Percentiles rank a stretch among this genome's conserved stretches.
These are phyloP conservation scores for Fremontodendron californicum DNA, from an alignment of 345 rosid genomes.

Conservation along the genomic window DNA sequence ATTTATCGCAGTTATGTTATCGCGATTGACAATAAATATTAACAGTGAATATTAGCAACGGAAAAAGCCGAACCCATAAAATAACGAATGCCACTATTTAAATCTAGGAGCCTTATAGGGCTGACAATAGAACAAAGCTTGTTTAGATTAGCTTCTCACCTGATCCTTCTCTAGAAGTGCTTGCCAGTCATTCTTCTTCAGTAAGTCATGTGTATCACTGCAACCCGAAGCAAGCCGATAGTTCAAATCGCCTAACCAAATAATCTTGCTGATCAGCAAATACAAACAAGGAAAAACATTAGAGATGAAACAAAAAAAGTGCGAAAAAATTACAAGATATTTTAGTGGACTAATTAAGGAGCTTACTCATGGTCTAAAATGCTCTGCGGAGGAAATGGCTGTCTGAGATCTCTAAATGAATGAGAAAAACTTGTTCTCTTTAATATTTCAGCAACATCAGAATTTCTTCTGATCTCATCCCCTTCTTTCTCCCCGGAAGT, in stretches of 20 bases:
- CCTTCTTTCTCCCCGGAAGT: slow-evolving; percentile 93
- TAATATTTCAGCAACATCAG: slow-evolving; percentile 69
- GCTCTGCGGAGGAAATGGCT: slow-evolving; percentile 35
- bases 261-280: slow-evolving; percentile 52
- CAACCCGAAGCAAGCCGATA: slow-evolving; percentile 67
- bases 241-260: slow-evolving; percentile 98
- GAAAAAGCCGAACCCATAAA: too few species aligned
- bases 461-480: slow-evolving; percentile 70
- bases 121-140: background rate
- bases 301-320: background rate
- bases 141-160: slow-evolving; percentile 3
- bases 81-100: too few species aligned
- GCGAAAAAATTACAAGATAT: background rate
- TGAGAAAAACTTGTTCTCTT: slow-evolving; percentile 69
- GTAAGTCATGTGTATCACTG: slow-evolving; percentile 43
- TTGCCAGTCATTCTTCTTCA: slow-evolving; percentile 67
- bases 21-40: too few species aligned
- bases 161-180: slow-evolving; percentile 71
- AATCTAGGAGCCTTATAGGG: too few species aligned
- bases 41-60: too few species aligned
- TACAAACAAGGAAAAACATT: background rate
- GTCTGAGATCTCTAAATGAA: slow-evolving; percentile 33
- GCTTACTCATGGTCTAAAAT: slow-evolving; percentile 87
- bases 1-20: too few species aligned
- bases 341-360: background rate